Base-by-base conservation (phyloP, 2,329 filamentous ascomycete species). In the Pseudogymnoascus sp. region DNA sequence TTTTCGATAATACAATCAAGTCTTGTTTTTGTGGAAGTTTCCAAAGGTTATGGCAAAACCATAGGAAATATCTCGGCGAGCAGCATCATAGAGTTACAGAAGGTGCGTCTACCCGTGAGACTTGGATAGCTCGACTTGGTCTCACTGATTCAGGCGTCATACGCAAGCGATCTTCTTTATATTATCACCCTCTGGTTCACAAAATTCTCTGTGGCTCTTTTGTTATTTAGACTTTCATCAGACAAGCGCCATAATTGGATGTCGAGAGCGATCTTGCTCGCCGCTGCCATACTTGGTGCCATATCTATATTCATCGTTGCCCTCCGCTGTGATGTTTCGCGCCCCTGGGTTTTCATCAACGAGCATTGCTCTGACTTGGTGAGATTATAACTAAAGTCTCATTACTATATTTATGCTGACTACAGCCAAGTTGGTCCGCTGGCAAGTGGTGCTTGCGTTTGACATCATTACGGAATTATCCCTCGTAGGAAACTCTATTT, bases 211-310 rank as follows among this genome's bases (percentile, higher is more conserved):
- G 73, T 79, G 38, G 72, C 76, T 5, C 72, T 77, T 14, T 75
- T 81, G 9, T 76, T 79, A 62, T 69, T 78, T 18, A 77, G 78
- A 4, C 70, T 81, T 14, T 78, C 78, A 2, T 77, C 77, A 5
- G 73, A 77, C 28, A 75, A 74, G 60, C 67, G 66, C 4, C 79
- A 81, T 67, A 72, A 73, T 9, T 61, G 71, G 12, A 69, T 72
- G 2, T 73, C 76, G 3, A 74, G 72, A 66, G 67, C 66, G 1
- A 74, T 76, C 8, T 68, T 80, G 2, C 72, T 62, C 3, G 65
- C 72, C 0, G 75, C 76, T 12, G 75, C 74, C 2, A 65, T 73
- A 16, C 77, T 78, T 68, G 65, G 75, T 8, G 66, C 79, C 12
- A 68, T 75, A 8, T 77, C 77, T 1, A 63, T 79, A 12, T 68